Evolutionary conservation across 2,329 filamentous ascomycete species (phyloP), one percentile per base, ranked within the genome.

Genomic region (Xylaria hypoxylon): DNA sequence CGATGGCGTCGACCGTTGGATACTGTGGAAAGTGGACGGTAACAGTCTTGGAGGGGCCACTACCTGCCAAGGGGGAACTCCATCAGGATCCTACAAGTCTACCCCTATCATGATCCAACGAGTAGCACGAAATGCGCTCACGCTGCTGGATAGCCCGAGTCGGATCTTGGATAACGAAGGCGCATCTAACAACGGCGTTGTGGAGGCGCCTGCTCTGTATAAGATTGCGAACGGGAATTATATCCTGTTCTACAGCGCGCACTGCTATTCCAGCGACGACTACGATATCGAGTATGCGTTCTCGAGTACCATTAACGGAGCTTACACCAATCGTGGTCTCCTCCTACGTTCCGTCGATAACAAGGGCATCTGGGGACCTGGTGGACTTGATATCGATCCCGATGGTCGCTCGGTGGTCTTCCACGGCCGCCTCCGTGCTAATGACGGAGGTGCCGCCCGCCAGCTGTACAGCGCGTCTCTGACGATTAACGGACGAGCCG

Each of bases 241-340:
- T 35, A 68, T 77, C 47, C 66, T 77, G 11, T 77, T 77, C 67
- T 77, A 77, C 64, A 76, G 74, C 64, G 72, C 75, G 15, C 74
- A 77, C 60, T 77, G 75, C 70, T 77, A 75, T 65, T 69, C 72
- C 1, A 77, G 71, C 64, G 75, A 77, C 59, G 74, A 77, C 68
- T 77, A 77, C 62, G 75, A 77, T 17, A 73, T 77, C 68, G 74
- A 77, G 57, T 76, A 76, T 59, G 75, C 75, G 3, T 77, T 73
- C 57, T 76, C 75, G 17, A 73, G 65, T 62, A 76, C 73, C 1
- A 75, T 77, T 38, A 71, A 76, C 59, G 75, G 75, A 22, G 44
- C 63, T 15, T 77, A 77, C 66, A 67, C 64, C 3, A 73, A 73
- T 59, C 73, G 75, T 38, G 75, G 75, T n/a, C 71, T 75, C 45